These are phyloP conservation scores for Pseudonitzschia delicatissima DNA, from an alignment of 108 stramenopile genomes.

Conservation along the genomic window DNA sequence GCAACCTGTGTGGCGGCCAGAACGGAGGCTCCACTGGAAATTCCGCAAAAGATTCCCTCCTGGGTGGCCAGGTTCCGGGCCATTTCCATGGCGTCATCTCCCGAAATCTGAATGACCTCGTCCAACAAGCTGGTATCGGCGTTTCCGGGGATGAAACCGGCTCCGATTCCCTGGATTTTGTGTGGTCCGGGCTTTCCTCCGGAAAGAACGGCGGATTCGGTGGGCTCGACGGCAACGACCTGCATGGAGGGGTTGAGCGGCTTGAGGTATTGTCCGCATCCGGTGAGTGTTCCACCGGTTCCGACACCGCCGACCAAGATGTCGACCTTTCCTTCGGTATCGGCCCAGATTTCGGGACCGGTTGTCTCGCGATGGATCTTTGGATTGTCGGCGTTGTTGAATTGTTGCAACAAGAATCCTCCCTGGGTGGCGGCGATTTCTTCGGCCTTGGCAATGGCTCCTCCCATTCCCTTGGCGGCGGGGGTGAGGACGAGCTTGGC, in stretches of 20 bases:
- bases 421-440: slow-evolving; percentile 53
- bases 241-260: slow-evolving; percentile 54
- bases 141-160: slow-evolving; percentile 62
- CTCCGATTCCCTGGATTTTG: slow-evolving; percentile 83
- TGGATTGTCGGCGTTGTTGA: slow-evolving; percentile 82
- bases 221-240: slow-evolving; percentile 72
- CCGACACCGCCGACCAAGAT: slow-evolving; percentile 74
- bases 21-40: slow-evolving; percentile 68
- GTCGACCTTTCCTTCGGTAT: slow-evolving; percentile 66
- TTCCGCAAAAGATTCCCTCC: slow-evolving; percentile 62
- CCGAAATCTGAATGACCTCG: slow-evolving; percentile 65
- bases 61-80: slow-evolving; percentile 56
- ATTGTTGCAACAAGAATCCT: slow-evolving; percentile 71
- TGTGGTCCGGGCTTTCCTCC: slow-evolving; percentile 71
- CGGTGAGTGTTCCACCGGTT: slow-evolving; percentile 79
- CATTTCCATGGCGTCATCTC: slow-evolving; percentile 69
- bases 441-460: slow-evolving; percentile 80
- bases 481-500: slow-evolving; percentile 74
- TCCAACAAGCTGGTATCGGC: slow-evolving; percentile 59
- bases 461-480: slow-evolving; percentile 65
- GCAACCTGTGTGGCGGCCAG: slow-evolving; percentile 65
- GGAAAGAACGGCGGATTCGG: slow-evolving; percentile 56
- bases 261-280: slow-evolving; percentile 70
- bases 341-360: slow-evolving; percentile 84
- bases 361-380: slow-evolving; percentile 78